phyloP scores from a whole-genome alignment of 2,329 filamentous ascomycete genomes.

The Polytolypa hystricis region DNA sequence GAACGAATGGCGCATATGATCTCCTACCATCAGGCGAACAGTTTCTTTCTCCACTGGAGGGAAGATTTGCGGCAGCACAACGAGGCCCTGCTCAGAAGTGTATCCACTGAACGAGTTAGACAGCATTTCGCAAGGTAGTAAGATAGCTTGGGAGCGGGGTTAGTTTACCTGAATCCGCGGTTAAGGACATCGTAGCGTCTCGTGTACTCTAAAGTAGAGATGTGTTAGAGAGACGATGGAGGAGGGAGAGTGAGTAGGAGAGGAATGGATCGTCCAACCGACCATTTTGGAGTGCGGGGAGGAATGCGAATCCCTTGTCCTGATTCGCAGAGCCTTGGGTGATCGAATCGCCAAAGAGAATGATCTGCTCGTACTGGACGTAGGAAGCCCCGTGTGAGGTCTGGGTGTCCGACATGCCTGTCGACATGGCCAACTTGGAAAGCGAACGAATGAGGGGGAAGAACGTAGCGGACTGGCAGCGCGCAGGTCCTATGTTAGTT shows the following conservation, averaged over 20 bases:
- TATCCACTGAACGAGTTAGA: conserved; percentile 49
- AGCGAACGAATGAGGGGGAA: too few relatives aligned
- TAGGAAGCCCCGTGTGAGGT: not conserved
- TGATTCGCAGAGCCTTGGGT: conserved; percentile 57
- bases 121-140: conserved; percentile 2
- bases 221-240: not conserved
- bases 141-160: conserved; percentile 9
- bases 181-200: conserved; percentile 79
- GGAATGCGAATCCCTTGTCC: conserved; percentile 61
- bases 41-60: conserved; percentile 48
- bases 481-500: too few relatives aligned
- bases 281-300: conserved; percentile 60
- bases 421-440: not conserved
- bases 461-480: not conserved
- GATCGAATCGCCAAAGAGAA: conserved; percentile 86
- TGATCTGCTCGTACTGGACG: conserved; percentile 52
- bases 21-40: conserved; percentile 32
- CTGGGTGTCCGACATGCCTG: not conserved
- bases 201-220: conserved; percentile 48
- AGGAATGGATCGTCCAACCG: conserved; percentile 19
- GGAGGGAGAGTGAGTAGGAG: not conserved
- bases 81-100: conserved; percentile 64
- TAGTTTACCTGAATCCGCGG: conserved; percentile 56
- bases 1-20: not conserved
- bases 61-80: conserved; percentile 59